Percentiles rank a stretch among this genome's conserved stretches.
Evolutionary conservation across 208 protist species (phyloP).

Genomic region (Trichomonas gallinae): DNA sequence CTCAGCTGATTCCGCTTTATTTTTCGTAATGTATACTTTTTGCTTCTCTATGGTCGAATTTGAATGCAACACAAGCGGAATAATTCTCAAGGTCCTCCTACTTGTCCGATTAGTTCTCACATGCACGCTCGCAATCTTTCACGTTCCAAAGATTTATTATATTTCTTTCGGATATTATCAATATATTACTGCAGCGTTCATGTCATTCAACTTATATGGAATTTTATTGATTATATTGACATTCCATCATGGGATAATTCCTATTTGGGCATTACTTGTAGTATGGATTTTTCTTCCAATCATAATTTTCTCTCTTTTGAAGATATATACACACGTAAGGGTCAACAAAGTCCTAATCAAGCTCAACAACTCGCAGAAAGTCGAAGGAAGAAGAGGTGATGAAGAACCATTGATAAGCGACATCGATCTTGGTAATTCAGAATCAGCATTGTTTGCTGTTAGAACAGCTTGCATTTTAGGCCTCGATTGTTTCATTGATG

Average conservation of each 20-base stretch:
- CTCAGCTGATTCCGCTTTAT: background rate
- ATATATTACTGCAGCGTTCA: background rate
- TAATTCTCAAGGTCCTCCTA: background rate
- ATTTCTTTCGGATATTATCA: background rate
- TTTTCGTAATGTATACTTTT: background rate
- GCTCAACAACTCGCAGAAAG: background rate
- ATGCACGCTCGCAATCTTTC: background rate
- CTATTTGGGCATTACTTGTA: background rate
- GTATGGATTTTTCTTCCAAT: background rate
- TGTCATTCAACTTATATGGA: background rate
- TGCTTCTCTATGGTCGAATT: background rate
- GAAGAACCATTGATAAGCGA: background rate
- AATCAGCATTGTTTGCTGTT: background rate
- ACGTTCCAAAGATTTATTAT: background rate
- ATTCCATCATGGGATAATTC: background rate
- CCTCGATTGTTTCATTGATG: background rate
- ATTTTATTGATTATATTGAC: background rate
- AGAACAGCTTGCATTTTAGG: background rate
- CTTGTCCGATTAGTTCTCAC: background rate
- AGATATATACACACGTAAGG: background rate
- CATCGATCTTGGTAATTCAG: background rate
- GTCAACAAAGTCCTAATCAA: background rate
- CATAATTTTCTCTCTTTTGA: background rate
- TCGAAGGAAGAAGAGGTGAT: background rate
- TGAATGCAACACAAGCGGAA: too few species aligned